Percentiles rank a stretch among this genome's conserved stretches.
These are phyloP conservation scores for Syzygium oleosum DNA, from an alignment of 345 rosid genomes.

Conservation along the genomic window DNA sequence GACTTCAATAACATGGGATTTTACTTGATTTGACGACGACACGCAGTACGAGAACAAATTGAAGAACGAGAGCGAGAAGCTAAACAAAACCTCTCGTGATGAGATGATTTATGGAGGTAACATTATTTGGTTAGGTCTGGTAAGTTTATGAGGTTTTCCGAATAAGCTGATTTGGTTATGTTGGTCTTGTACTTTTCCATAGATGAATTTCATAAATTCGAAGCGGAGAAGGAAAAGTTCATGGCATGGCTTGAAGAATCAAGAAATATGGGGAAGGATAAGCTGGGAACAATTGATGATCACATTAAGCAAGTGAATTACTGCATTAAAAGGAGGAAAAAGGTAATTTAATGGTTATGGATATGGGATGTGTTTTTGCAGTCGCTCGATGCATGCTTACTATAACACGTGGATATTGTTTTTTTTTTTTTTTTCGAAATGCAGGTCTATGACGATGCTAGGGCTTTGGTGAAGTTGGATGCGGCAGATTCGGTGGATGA, in stretches of 20 bases:
- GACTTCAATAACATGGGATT: rapidly evolving
- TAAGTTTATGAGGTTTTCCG: background rate
- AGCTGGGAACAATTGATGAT: background rate
- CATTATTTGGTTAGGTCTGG: too few relatives aligned
- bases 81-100: too few relatives aligned
- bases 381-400: background rate
- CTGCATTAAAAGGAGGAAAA: background rate
- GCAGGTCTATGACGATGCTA: background rate
- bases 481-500: background rate
- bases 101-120: too few relatives aligned
- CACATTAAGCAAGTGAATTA: rapidly evolving
- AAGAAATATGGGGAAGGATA: background rate
- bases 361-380: rapidly evolving
- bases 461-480: background rate
- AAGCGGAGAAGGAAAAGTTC: background rate
- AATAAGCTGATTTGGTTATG: background rate
- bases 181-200: background rate
- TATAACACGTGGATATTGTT: too few relatives aligned
- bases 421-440: background rate
- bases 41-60: background rate
- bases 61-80: too few relatives aligned
- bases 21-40: too few relatives aligned
- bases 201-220: background rate
- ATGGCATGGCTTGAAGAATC: background rate
- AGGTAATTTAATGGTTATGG: background rate